These are phyloP conservation scores for Alternaria sp. DNA, from an alignment of 2,329 filamentous ascomycete genomes.

Conservation along the genomic window DNA sequence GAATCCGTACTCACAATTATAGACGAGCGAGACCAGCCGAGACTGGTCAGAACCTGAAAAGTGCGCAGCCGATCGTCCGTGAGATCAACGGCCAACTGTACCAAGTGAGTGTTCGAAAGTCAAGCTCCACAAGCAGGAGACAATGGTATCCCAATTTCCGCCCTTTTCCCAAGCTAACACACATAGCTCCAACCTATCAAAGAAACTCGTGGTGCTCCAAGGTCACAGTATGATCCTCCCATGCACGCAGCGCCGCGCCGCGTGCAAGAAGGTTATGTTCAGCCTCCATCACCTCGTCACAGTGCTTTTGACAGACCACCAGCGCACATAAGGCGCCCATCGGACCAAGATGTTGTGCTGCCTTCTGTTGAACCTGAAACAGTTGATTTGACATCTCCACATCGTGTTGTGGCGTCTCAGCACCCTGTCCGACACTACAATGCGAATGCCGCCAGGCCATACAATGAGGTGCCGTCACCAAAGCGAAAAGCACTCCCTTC, in stretches of 20 bases:
- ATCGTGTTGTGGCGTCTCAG: conserved; percentile 13
- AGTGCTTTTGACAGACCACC: conserved; percentile 24
- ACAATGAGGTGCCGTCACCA: conserved; percentile 19
- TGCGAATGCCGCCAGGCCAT: conserved; percentile 7
- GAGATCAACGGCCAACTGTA: conserved; percentile 42
- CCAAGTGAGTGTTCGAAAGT: conserved; percentile 42
- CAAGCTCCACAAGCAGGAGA: conserved; percentile 24
- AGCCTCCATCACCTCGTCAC: conserved; percentile 20
- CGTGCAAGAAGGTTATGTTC: conserved; percentile 23
- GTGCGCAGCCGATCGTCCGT: conserved; percentile 28
- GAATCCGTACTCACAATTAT: conserved; percentile 20
- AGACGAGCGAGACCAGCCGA: conserved; percentile 26
- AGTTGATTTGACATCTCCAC: conserved; percentile 28
- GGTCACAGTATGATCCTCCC: conserved; percentile 26
- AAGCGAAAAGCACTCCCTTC: conserved; percentile 31
- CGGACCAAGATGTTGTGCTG: conserved; percentile 44
- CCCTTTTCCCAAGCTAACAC: conserved; percentile 29
- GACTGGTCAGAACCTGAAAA: conserved; percentile 18
- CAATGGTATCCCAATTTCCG: conserved; percentile 13
- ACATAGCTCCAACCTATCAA: conserved; percentile 43
- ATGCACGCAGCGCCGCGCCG: conserved; percentile 18
- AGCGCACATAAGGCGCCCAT: conserved; percentile 29
- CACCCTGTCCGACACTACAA: conserved; percentile 15
- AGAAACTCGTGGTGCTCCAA: conserved; percentile 19
- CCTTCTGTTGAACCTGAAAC: conserved; percentile 47